Base-by-base conservation (phyloP, 2,329 filamentous ascomycete genomes). In the Akanthomyces lecanii region DNA sequence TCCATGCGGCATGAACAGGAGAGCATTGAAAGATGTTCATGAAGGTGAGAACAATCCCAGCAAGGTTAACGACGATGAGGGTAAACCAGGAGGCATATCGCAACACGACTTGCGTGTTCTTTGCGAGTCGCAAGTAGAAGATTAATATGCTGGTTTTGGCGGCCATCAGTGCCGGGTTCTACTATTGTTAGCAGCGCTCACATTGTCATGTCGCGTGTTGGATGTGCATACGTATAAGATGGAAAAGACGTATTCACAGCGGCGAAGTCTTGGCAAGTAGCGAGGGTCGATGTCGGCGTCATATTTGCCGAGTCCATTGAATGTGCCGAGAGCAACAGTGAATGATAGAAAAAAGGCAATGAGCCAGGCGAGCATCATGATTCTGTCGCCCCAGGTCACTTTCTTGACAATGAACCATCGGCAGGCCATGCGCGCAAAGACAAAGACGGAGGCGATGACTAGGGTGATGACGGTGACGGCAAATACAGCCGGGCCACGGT, bases 121-220 rank as follows among this genome's bases (percentile, higher is more conserved):
- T 89, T 30, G 91, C 90, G 54, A 97, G 81, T 47, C 89, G 88
- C 56, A 97, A 81, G 76, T 96, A 97, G 75, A 97, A 97, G 60
- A 95, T 82, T 63, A 97, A 81, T 69, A 97, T 91, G n/a, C 92
- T 96, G 0, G 91, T 92, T 77, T 97, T 97, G 57, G 91, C 92
- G 3, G 89, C 87, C 91, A 96, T 96, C 62, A 97, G 81, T 4
- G 91, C 89, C 14, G 92, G 92, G 71, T 97, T 96, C 87, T 93
- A n/a, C 42, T 11, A 5, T 23, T n/a, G 53, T 63, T 52, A 63
- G 61, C 21, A 11, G 18, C 23, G 18, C 45, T 28, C 12, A 2
- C 51, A 23, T 23, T 33, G 11, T 11, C 7, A 23, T 14, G 44
- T 38, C 6, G 16, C 16, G 21, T 38, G n/a, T 5, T 38, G 33